Conservation (phyloP, 176 grass and related monocot species). For the Themeda triandra region DNA sequence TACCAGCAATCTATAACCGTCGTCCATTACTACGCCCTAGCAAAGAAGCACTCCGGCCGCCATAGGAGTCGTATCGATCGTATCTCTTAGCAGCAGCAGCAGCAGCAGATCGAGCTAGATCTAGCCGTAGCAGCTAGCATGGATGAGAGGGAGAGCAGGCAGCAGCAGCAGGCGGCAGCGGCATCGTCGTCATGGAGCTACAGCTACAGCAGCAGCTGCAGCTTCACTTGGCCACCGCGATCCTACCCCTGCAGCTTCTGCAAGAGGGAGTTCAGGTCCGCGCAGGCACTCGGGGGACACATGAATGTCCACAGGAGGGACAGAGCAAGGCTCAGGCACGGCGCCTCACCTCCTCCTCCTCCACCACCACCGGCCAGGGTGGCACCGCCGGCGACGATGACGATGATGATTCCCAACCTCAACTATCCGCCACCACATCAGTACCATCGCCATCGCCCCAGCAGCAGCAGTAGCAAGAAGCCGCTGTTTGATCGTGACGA, state of each 20-base stretch:
- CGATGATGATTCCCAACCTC: constrained; percentile 37
- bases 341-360: background rate
- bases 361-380: background rate
- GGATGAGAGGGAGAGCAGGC: background rate
- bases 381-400: background rate
- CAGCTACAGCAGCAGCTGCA: background rate
- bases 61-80: too few relatives aligned
- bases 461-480: background rate
- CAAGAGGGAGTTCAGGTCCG: constrained; percentile 51
- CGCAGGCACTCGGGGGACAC: constrained; percentile 59
- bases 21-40: too few relatives aligned
- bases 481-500: background rate
- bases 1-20: too few relatives aligned
- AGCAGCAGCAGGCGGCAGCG: background rate
- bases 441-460: too few relatives aligned
- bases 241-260: constrained; percentile 56
- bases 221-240: constrained; percentile 31
- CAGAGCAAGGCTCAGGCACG: constrained; percentile 38
- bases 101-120: background rate
- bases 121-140: background rate
- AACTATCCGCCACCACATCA: constrained; percentile 35
- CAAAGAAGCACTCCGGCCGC: too few relatives aligned
- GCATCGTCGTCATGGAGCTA: background rate
- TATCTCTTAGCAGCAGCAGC: too few relatives aligned
- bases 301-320: constrained; percentile 61